phyloP scores from a whole-genome alignment of 164 flowering plant species.

The Santalum album region DNA sequence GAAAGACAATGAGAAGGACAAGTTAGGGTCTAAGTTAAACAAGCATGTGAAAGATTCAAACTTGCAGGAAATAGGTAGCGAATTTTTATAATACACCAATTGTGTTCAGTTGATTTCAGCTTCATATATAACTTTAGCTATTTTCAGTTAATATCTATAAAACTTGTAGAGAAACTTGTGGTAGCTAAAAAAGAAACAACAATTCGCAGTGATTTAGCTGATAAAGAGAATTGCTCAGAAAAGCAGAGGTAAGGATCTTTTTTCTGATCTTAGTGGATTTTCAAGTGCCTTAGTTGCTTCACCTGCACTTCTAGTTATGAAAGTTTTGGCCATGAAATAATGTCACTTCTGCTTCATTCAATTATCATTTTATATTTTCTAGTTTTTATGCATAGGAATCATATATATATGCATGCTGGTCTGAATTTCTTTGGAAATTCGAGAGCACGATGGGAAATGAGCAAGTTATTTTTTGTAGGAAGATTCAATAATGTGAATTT shows the following conservation, averaged over 20 bases:
- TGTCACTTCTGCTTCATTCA: not conserved
- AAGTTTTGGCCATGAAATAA: too few relatives aligned
- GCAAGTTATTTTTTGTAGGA: too few relatives aligned
- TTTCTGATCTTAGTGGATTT: not conserved
- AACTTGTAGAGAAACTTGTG: constrained; percentile 17
- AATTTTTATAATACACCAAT: not conserved
- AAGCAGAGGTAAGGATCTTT: constrained; percentile 59
- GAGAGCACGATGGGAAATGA: too few relatives aligned
- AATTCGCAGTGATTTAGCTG: constrained; percentile 18
- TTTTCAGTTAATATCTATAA: constrained; percentile 4
- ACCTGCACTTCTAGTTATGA: not conserved
- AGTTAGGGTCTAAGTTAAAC: constrained; percentile 7
- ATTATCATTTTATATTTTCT: too few relatives aligned
- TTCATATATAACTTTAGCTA: not conserved
- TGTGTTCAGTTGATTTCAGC: not conserved
- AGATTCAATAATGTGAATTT: too few relatives aligned
- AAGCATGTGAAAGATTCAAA: constrained; percentile 18
- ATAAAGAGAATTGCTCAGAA: constrained; percentile 38
- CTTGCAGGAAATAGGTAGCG: constrained; percentile 29
- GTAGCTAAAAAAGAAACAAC: constrained; percentile 18
- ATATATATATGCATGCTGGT: too few relatives aligned
- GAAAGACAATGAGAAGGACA: constrained; percentile 23
- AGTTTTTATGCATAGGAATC: too few relatives aligned
- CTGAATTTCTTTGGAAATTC: too few relatives aligned
- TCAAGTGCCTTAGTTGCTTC: not conserved